phyloP scores from a whole-genome alignment of 192 early-diverging fungal species.

The Oehlia diaphana region DNA sequence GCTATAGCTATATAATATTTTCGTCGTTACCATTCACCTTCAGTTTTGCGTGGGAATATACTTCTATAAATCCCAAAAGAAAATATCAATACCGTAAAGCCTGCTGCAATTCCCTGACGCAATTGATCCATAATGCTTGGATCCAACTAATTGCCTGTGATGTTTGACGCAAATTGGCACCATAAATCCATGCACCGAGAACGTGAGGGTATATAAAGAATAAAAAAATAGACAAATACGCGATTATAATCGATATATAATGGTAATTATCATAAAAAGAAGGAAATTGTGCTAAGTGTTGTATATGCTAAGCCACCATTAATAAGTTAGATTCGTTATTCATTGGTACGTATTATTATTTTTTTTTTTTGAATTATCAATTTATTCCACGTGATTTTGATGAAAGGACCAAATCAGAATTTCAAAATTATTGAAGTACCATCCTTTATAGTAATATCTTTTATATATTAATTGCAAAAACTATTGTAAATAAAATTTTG shows the following conservation, averaged over 20 bases:
- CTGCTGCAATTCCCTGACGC: slow-evolving; percentile 1
- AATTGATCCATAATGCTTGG: slow-evolving; percentile 24
- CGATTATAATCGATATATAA: slow-evolving; percentile 26
- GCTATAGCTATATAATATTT: slow-evolving; percentile 20
- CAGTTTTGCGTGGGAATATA: not conserved
- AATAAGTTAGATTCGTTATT: slow-evolving; percentile 3
- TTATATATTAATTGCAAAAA: no score
- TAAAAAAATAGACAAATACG: slow-evolving; percentile 26
- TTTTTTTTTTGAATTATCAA: no score
- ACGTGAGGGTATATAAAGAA: slow-evolving; percentile 23
- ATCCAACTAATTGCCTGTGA: slow-evolving; percentile 9
- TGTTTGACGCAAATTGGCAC: not conserved
- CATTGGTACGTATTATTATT: no score
- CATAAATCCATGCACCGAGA: slow-evolving; percentile 19
- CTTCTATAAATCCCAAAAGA: slow-evolving; percentile 22
- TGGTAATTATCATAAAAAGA: slow-evolving; percentile 10
- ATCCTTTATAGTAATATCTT: no score
- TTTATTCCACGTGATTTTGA: no score
- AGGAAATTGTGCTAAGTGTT: slow-evolving; percentile 2
- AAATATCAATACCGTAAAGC: slow-evolving; percentile 4
- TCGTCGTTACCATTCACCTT: not conserved
- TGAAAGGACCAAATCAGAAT: no score
- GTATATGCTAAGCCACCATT: not conserved
- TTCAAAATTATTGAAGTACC: no score
- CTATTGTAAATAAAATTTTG: no score